Base-by-base conservation (phyloP, 129 eudicot genomes). In the Sambucus nigra region DNA sequence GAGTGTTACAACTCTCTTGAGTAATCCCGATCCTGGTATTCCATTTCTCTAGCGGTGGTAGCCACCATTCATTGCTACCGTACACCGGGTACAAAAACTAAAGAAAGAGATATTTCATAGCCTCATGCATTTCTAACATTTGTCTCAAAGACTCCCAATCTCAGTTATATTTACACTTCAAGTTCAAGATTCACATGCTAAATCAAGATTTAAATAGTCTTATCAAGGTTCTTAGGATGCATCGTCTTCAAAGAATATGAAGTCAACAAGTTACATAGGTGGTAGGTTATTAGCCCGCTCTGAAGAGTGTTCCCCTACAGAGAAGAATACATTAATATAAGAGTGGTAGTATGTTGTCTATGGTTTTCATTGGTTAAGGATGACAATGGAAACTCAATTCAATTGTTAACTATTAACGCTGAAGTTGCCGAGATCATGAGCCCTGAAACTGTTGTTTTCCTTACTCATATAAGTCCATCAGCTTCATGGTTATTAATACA, bases 171-270 rank as follows among this genome's bases (percentile, higher is more conserved):
- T 24, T 29, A 48, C 45, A 40, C 70, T 26, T 32, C 70, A 12
- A 54, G 55, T 56, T 25, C 26, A 24, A 59, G 57, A 15, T 8
- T 59, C 59, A 23, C 58, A 26, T 20, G 33, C 49, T 32, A 56
- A 64, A 5, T 57, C 50, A 33, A 32, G 58, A 41, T 55, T 24
- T 31, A 66, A 47, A 52, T 24, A 17, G 7, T 48, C 64, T 33
- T 66, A 57, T 29, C 64, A 66, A 66, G 63, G 50, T 57, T 66
- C 71, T 20, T 66, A 35, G 31, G 71, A 56, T 14, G 55, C 51
- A 16, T 33, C 32, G 40, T 51, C 71, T 46, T n/a, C 45, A 23
- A 65, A 41, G 49, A 65, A 27, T 31, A 26, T 33, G 2, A 56
- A 33, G 46, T 25, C 57, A 0, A 25, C 29, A 42, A 23, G 51